Evolutionary conservation across 164 flowering plant genomes (phyloP).

Genomic region (Vitis rupestris): DNA sequence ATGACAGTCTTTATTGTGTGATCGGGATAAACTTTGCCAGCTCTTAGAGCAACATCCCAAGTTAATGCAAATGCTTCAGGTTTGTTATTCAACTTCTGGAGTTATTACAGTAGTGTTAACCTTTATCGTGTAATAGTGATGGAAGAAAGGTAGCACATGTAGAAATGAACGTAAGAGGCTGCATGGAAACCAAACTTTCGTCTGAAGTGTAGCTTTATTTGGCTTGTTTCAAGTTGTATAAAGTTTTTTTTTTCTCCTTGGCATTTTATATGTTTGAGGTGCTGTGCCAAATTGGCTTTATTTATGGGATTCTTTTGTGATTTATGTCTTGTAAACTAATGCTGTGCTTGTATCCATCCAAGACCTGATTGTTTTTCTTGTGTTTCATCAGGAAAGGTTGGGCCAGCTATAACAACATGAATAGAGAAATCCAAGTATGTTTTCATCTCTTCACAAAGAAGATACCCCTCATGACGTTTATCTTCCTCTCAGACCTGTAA

Average conservation of each 20-base stretch:
- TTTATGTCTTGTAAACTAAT: background rate
- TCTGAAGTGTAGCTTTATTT: background rate
- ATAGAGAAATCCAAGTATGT: too few relatives aligned
- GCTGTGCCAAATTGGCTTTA: background rate
- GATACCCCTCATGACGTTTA: too few relatives aligned
- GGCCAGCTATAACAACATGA: constrained; percentile 37
- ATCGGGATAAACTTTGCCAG: constrained; percentile 89
- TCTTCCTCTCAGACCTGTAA: too few relatives aligned
- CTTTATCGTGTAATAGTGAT: too few relatives aligned
- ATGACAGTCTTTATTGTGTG: constrained; percentile 83
- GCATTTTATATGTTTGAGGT: too few relatives aligned
- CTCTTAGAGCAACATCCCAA: constrained; percentile 95
- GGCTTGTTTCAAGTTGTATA: background rate
- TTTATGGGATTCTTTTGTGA: background rate
- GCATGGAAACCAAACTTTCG: too few relatives aligned
- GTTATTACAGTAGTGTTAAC: too few relatives aligned
- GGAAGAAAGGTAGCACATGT: too few relatives aligned
- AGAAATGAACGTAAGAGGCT: too few relatives aligned
- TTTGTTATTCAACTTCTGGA: background rate
- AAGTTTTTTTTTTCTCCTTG: background rate
- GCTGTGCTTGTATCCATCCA: background rate
- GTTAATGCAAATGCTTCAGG: constrained; percentile 99
- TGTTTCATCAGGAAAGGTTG: constrained; percentile 41
- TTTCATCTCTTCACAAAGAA: too few relatives aligned
- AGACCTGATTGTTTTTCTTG: background rate